Conservation (phyloP, 1,284 basidiomycete genomes). For the Trichosporon sp. region DNA sequence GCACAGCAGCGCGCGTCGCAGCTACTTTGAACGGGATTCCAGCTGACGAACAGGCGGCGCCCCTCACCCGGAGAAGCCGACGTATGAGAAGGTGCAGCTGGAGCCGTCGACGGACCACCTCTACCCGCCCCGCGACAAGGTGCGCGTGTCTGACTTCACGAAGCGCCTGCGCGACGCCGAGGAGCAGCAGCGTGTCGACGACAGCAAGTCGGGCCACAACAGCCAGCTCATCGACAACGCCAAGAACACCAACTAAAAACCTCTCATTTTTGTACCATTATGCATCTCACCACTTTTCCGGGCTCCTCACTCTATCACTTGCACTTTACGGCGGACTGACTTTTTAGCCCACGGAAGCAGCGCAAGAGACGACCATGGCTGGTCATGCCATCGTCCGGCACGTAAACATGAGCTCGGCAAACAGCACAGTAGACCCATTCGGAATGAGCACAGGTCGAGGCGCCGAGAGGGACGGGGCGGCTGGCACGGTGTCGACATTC, state of each 20-base stretch:
- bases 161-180: conserved; percentile 53
- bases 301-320: not conserved
- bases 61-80: conserved; percentile 25
- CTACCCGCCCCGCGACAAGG: conserved; percentile 38
- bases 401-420: not conserved
- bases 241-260: not conserved
- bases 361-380: no score
- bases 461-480: not conserved
- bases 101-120: conserved; percentile 29
- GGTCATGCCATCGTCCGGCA: no score
- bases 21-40: not conserved
- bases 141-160: conserved; percentile 51
- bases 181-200: conserved; percentile 46
- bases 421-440: not conserved
- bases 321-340: not conserved
- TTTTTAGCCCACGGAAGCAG: no score
- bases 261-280: conserved; percentile 6
- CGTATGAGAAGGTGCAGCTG: conserved; percentile 3
- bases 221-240: conserved; percentile 37
- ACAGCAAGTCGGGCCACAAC: conserved; percentile 15
- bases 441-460: conserved; percentile 1
- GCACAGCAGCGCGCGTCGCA: no score
- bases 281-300: conserved; percentile 14
- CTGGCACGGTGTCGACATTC: not conserved
- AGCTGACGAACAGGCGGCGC: conserved; percentile 21